Conservation (phyloP, 176 grass and related monocot species). For the Zoysia pacifica region DNA sequence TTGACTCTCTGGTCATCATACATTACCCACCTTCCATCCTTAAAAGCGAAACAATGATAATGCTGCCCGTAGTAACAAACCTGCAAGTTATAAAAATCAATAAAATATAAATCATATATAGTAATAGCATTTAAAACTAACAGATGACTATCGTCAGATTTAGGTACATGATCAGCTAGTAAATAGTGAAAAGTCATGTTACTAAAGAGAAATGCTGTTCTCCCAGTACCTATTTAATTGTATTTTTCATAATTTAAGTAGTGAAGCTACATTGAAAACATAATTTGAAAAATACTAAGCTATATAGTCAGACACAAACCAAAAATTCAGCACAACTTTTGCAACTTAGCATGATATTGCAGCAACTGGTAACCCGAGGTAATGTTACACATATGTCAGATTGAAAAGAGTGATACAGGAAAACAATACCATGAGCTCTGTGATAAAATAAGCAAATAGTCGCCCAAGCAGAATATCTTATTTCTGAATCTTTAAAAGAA, state of each 20-base stretch:
- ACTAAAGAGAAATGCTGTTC: background rate
- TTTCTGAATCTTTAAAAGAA: slow-evolving; percentile 18
- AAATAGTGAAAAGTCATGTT: background rate
- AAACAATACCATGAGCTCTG: background rate
- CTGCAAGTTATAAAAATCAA: slow-evolving; percentile 50
- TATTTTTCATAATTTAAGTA: background rate
- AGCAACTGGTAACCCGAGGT: background rate
- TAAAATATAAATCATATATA: slow-evolving; percentile 3
- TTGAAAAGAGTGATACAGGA: background rate
- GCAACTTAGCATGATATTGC: background rate
- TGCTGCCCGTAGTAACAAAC: slow-evolving; percentile 99
- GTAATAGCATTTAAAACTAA: background rate
- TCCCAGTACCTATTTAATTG: background rate
- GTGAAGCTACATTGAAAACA: background rate
- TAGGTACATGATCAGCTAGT: slow-evolving; percentile 7
- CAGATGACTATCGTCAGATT: background rate
- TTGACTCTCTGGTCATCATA: slow-evolving; percentile 99
- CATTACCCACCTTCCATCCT: slow-evolving; percentile 93
- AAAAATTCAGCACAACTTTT: background rate
- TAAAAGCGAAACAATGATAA: slow-evolving; percentile 97
- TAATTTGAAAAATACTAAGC: background rate
- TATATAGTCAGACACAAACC: slow-evolving; percentile 13
- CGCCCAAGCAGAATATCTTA: background rate
- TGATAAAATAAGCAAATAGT: background rate
- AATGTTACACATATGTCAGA: background rate